Base-by-base conservation (phyloP, 768 basidiomycete genomes). In the Termitomyces sp. region DNA sequence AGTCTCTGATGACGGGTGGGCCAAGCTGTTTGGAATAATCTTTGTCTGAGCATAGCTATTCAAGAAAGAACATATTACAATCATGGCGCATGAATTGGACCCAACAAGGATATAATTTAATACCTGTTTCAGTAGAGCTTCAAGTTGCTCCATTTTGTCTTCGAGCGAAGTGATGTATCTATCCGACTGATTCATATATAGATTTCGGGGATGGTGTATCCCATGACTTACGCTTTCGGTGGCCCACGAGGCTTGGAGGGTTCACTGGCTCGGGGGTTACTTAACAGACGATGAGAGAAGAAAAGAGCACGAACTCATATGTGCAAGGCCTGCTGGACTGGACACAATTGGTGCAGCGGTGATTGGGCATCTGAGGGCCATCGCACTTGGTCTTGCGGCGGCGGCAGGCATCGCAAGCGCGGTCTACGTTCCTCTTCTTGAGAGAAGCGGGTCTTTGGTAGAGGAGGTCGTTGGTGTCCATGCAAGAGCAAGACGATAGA, bases 21-120 rank as follows among this genome's bases (percentile, higher is more conserved):
- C 87, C 87, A 45, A 90, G 72, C 58, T 85, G 80, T 21, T 75
- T 68, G 34, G 80, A 76, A 64, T 87, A 84, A 64, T 88, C 83
- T 44, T 69, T 65, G 57, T 80, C 79, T 30, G 87, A 88, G 28
- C 74, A 77, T 60, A 88, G 72, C 87, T 89, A 62, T 26, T 35
- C 37, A 32, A 43, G 43, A 9, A 26, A 6, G 21, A 3, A 5
- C 35, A 42, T 28, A 17, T 43, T 10, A 49, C 10, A 37, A 48
- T 24, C 47, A 35, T 26, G 15, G n/a, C 7, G 7, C 42, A 12
- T 43, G 21, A 2, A 24, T 15, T 47, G 26, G 12, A 5, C 34
- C 7, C 24, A n/a, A 19, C n/a, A 44, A n/a, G 26, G 15, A 24
- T 32, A 5, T 12, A 45, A 34, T 2, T 21, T 53, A 71, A 62